Evolutionary conservation across 2,329 filamentous ascomycete species (phyloP).

Genomic region (Paraphoma sp.): DNA sequence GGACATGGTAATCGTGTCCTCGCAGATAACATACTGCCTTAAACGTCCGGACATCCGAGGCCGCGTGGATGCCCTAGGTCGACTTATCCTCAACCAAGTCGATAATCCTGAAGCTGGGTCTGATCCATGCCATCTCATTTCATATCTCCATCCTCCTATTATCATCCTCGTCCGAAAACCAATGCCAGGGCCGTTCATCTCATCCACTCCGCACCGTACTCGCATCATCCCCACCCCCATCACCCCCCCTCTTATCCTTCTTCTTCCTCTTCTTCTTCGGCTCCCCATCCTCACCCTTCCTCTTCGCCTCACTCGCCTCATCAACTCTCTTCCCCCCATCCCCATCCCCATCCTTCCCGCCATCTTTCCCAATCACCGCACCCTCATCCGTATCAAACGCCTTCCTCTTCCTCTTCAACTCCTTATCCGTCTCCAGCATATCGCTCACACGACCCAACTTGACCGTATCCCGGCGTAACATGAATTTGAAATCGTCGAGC

Average conservation of each 20-base stretch:
- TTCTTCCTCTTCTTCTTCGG: conserved; percentile 26
- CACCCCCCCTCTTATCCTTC: conserved; percentile 17
- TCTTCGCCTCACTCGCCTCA: conserved; percentile 9
- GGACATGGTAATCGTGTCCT: too few relatives aligned
- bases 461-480: conserved; percentile 80
- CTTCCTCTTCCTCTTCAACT: conserved; percentile 83
- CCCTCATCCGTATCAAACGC: conserved; percentile 73
- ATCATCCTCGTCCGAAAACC: background rate
- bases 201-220: conserved; percentile 27
- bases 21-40: too few relatives aligned
- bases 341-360: conserved; percentile 23
- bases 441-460: conserved; percentile 91
- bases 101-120: too few relatives aligned
- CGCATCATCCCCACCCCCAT: conserved; percentile 21
- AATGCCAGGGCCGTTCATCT: too few relatives aligned
- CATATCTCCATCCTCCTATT: background rate
- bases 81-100: too few relatives aligned
- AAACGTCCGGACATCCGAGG: too few relatives aligned
- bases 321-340: conserved; percentile 4
- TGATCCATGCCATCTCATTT: too few relatives aligned
- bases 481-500: conserved; percentile 96
- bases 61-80: too few relatives aligned
- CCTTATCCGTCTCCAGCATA: conserved; percentile 84
- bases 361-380: conserved; percentile 56
- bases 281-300: conserved; percentile 6